Base-by-base conservation (phyloP, 2,329 filamentous ascomycete species). In the Leptodontidium sp. region DNA sequence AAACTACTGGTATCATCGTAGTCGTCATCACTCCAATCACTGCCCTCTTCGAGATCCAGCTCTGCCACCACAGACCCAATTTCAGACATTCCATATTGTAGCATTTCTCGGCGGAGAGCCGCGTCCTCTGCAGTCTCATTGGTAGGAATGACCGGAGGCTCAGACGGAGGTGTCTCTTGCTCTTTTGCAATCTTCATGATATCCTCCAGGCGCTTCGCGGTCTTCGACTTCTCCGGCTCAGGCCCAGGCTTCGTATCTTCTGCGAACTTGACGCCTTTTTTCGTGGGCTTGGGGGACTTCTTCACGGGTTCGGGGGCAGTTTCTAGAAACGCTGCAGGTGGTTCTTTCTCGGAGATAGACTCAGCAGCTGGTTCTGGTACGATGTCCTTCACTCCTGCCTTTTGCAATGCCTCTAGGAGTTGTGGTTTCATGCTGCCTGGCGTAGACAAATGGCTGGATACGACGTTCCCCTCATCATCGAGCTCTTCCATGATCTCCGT, bases 61-160 rank as follows among this genome's bases (percentile, higher is more conserved):
- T 98, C 94, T 17, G 96, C 96, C 17, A 99, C 96, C 2, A 99
- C 92, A 47, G 93, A 89, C 4, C 94, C 93, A 67, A 99, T 90
- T 79, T 98, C 95, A 55, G 91, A 90, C 80, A 97, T 83, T 70
- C 93, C 91, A 77, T 98, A 99, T 71, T 92, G 87, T 8, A 98
- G 85, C 94, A 99, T 98, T 76, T 98, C 90, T 67, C 90, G 88
- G 6, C 96, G 90, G 29, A 97, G 80, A 40, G 86, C 86, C 4
- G 93, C 92, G 71, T 98, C 95, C 72, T 97, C 94, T 14, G 87
- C 84, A 0, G 91, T 88, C 75, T 99, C 96, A 63, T 92, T 86
- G 0, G 90, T 85, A 1, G 93, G 91, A 15, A 92, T 86, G 14
- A 93, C 82, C 0, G 89, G 84, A 7, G 83, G 73, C 21, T 77